phyloP scores from a whole-genome alignment of 1,139 yeast genomes.

The Protomyces inouyei region DNA sequence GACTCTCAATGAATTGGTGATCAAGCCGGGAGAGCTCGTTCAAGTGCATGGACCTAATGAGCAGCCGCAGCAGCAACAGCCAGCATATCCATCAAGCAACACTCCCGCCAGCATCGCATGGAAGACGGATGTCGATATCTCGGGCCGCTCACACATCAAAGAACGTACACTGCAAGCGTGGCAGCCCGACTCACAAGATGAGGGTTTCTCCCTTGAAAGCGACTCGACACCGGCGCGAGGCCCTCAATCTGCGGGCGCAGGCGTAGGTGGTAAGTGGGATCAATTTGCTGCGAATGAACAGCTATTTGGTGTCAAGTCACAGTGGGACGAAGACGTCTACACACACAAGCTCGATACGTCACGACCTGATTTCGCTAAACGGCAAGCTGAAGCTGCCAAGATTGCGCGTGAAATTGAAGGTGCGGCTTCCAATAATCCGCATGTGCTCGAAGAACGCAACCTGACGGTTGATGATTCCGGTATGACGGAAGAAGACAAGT shows the following conservation, averaged over 20 bases:
- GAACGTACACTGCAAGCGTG: conserved; percentile 78
- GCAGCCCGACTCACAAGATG: conserved; percentile 55
- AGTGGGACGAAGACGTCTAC: conserved; percentile 83
- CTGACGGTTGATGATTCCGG: conserved; percentile 69
- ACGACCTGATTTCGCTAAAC: conserved; percentile 67
- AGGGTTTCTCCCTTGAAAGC: conserved; percentile 39
- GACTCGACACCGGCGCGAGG: conserved; percentile 40
- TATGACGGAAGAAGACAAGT: conserved; percentile 90
- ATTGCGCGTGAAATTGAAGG: conserved; percentile 80
- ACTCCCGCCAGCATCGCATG: conserved; percentile 41
- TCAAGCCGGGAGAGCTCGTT: conserved; percentile 58
- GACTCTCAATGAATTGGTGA: conserved; percentile 47
- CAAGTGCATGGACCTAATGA: conserved; percentile 46
- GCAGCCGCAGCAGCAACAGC: conserved; percentile 22
- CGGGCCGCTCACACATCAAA: conserved; percentile 39
- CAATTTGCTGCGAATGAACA: conserved; percentile 86
- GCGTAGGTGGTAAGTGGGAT: conserved; percentile 59
- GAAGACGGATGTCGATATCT: conserved; percentile 78
- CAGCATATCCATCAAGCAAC: background rate
- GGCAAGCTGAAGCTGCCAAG: conserved; percentile 65
- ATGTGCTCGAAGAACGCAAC: conserved; percentile 90
- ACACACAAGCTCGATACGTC: conserved; percentile 75
- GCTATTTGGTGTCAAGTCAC: conserved; percentile 81
- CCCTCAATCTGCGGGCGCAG: background rate
- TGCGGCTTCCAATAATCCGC: conserved; percentile 60